These are phyloP conservation scores for Podospora anserina DNA, from an alignment of 495 filamentous ascomycete genomes.

Conservation along the genomic window DNA sequence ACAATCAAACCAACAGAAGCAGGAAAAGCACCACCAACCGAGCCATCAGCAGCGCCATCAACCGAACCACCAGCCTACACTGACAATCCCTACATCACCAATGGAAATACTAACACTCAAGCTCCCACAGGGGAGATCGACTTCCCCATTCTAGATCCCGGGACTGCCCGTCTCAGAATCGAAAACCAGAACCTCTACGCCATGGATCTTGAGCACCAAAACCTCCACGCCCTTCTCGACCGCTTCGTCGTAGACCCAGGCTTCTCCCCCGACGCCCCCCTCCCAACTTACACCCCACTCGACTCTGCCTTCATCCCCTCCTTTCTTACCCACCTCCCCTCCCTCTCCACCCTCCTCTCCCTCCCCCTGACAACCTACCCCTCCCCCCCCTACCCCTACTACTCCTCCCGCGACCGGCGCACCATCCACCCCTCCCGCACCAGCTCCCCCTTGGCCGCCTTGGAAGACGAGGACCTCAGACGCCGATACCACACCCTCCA, in stretches of 20 bases:
- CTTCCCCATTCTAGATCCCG: neutral
- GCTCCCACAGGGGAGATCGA: neutral
- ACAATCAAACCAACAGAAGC: neutral
- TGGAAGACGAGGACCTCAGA: neutral
- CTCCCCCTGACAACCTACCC: constrained; percentile 22
- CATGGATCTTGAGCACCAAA: too few species aligned
- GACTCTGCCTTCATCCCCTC: constrained; percentile 5
- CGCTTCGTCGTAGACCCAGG: neutral
- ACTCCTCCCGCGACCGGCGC: neutral
- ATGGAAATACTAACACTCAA: neutral
- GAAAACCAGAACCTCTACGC: neutral
- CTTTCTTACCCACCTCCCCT: neutral
- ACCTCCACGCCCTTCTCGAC: neutral
- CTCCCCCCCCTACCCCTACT: neutral
- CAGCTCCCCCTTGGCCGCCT: neutral
- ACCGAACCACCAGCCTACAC: neutral
- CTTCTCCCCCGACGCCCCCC: constrained; percentile 10
- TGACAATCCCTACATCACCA: neutral
- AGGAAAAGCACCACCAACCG: neutral
- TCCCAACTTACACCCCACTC: constrained; percentile 18
- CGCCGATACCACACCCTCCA: constrained; percentile 9
- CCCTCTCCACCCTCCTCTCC: constrained; percentile 1
- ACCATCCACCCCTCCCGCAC: neutral
- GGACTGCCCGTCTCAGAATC: neutral
- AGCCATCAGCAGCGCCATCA: neutral